Evolutionary conservation across 2,329 filamentous ascomycete genomes (phyloP).

Genomic region (Cladophialophora yegresii): DNA sequence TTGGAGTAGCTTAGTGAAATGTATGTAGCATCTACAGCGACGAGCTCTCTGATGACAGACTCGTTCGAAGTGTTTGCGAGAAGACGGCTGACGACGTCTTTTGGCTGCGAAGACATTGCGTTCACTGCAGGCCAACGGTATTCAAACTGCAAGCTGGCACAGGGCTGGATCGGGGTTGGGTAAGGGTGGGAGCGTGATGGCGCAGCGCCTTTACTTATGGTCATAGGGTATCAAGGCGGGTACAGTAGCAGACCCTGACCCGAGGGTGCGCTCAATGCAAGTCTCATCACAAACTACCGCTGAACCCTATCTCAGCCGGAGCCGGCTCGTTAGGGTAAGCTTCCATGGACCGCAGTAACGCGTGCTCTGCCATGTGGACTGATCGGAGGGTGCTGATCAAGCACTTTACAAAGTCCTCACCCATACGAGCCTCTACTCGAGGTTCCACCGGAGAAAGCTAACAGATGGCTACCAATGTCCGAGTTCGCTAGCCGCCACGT

Average conservation of each 20-base stretch:
- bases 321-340: background rate
- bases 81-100: conserved; percentile 6
- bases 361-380: background rate
- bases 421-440: background rate
- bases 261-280: background rate
- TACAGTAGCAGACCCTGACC: background rate
- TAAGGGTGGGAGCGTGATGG: background rate
- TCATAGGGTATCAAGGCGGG: background rate
- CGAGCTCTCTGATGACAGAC: conserved; percentile 17
- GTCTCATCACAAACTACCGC: background rate
- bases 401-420: background rate
- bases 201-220: background rate
- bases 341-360: background rate
- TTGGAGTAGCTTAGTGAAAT: conserved; percentile 23
- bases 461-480: background rate
- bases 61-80: conserved; percentile 11
- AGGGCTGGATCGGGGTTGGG: background rate
- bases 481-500: background rate
- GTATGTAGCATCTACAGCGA: conserved; percentile 26
- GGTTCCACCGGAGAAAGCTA: background rate
- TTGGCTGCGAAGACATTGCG: conserved; percentile 5
- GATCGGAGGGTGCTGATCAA: background rate
- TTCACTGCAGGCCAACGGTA: background rate
- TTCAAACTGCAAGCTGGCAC: background rate
- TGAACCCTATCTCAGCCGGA: background rate